Base-by-base conservation (phyloP, 805 yeast genomes). In the Zygoascus bituminiphila region DNA sequence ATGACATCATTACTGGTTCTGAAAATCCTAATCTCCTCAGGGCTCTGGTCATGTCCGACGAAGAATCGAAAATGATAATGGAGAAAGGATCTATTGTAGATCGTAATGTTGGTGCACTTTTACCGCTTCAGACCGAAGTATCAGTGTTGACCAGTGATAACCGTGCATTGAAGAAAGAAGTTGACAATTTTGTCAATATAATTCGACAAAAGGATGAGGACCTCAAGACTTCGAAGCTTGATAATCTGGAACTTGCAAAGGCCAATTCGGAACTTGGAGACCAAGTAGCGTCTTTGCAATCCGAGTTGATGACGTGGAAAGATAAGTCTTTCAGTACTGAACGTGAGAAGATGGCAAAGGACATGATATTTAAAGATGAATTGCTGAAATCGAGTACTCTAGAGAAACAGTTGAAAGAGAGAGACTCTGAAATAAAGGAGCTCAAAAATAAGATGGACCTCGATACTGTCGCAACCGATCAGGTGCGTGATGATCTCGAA, bases 401-500 rank as follows among this genome's bases (percentile, higher is more conserved):
- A 15, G 41, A 25, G 20, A 52, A 47, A 23, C 39, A 41, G 25
- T 21, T 42, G 14, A 15, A 26, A 17, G 35, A 31, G 25, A 31
- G 49, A n/a, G 47, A 35, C 10, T 39, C 35, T 15, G 40, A 43
- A 9, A 5, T 19, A 23, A 31, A 22, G 14, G 25, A 14, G 5
- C 25, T 43, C 22, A 35, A 22, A 20, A 15, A 12, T 45, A 44
- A 33, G 39, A 36, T 36, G 39, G 39, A 36, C 6, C 14, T 36
- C 19, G 22, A 36, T 36, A 2, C 39, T 9, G 10, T 20, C 17
- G 22, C 39, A 17, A 35, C 45, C 17, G 51, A 47, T 25, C 24
- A 45, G n/a, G 46, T 48, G 10, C 22, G 36, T 33, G 59, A 55
- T 17, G 57, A 56, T 38, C 43, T 59, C n/a, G 58, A 60, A 26